Conservation (phyloP, 2,329 filamentous ascomycete genomes). For the Paradendryphiella salina region DNA sequence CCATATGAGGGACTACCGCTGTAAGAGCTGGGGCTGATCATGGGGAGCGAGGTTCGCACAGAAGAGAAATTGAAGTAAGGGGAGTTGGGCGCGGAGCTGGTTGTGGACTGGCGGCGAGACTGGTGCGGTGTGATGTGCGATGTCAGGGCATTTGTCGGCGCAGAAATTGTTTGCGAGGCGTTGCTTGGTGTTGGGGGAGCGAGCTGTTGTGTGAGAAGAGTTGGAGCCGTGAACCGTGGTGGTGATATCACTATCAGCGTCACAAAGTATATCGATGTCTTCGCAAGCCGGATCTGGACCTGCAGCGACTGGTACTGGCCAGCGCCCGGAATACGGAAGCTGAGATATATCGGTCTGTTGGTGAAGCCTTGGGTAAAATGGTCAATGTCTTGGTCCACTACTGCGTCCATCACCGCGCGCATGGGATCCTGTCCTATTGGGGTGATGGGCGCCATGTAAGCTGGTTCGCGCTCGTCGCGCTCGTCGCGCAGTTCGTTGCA, state of each 20-base stretch:
- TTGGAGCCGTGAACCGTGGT: constrained; percentile 29
- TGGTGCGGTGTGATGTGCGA: constrained; percentile 37
- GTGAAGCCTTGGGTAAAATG: constrained; percentile 50
- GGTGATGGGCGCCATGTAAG: constrained; percentile 56
- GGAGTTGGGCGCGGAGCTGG: constrained; percentile 41
- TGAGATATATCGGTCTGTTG: constrained; percentile 48
- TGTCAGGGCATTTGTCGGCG: constrained; percentile 28
- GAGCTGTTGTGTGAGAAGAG: constrained; percentile 42
- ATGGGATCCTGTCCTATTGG: constrained; percentile 50
- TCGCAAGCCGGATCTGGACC: constrained; percentile 46
- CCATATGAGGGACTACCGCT: constrained; percentile 40
- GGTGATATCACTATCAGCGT: constrained; percentile 46
- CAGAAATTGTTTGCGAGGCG: constrained; percentile 36
- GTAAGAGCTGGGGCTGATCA: constrained; percentile 41
- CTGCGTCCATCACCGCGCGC: constrained; percentile 45
- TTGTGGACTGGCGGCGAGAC: constrained; percentile 36
- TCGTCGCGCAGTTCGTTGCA: constrained; percentile 53
- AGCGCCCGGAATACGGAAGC: constrained; percentile 42
- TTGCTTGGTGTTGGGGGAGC: constrained; percentile 38
- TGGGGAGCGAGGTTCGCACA: constrained; percentile 42
- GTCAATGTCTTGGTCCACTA: constrained; percentile 51
- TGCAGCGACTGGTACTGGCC: constrained; percentile 43
- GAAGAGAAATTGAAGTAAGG: constrained; percentile 43
- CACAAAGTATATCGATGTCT: constrained; percentile 53
- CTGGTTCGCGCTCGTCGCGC: constrained; percentile 52